phyloP scores from a whole-genome alignment of 257 asterid genomes.

The Nicotiana noctiflora region DNA sequence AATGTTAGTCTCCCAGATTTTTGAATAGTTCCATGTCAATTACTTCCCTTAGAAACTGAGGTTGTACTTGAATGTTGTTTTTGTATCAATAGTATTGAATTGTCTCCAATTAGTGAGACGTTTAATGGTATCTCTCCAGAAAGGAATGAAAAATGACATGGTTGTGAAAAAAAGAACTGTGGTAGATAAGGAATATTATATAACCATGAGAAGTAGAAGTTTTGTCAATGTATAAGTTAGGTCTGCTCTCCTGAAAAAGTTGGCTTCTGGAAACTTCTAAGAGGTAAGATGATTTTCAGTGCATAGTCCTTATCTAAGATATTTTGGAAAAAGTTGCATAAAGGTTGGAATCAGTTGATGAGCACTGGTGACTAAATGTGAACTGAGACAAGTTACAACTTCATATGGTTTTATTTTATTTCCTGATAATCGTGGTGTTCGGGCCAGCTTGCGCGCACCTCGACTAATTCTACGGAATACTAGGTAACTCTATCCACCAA shows the following conservation, averaged over 20 bases:
- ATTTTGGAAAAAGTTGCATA: background rate
- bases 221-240: background rate
- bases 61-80: background rate
- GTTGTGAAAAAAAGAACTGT: background rate
- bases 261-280: background rate
- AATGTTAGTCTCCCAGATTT: background rate
- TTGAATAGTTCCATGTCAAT: background rate
- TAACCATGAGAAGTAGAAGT: slow-evolving; percentile 1
- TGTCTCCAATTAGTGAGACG: background rate
- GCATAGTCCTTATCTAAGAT: background rate
- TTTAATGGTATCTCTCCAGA: too few relatives aligned
- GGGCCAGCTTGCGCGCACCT: too few relatives aligned
- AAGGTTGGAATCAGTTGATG: background rate
- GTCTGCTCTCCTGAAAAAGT: background rate
- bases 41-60: background rate
- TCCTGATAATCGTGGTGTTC: too few relatives aligned
- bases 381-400: background rate
- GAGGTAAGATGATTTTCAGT: background rate
- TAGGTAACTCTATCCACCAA: too few relatives aligned
- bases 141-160: background rate
- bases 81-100: background rate
- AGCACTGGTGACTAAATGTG: background rate
- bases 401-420: background rate
- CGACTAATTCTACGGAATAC: too few relatives aligned
- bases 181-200: background rate